Base-by-base conservation (phyloP, 1,284 basidiomycete genomes). In the Grifola frondosa region DNA sequence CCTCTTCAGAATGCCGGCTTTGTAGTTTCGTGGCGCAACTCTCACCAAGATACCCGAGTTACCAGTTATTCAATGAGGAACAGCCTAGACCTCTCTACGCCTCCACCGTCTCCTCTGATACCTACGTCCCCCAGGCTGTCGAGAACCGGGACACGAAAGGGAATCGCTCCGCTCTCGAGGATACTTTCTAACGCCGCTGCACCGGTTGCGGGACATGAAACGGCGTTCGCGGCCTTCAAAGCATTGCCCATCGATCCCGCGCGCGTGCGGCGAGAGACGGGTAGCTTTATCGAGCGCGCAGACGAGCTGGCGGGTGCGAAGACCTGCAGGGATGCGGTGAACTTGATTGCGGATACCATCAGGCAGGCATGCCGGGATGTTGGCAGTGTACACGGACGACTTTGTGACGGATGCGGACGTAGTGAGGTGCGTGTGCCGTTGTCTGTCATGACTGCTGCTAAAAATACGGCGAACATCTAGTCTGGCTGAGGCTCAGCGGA, bases 1-100 rank as follows among this genome's bases (percentile, higher is more conserved):
- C 80, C 86, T 0, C 59, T 73, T 9, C 90, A 96, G 65, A 97
- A 97, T 57, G 84, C 84, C 30, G 94, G 94, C 0, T 91, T 97
- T 60, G 64, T 82, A 4, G 64, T 97, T 39, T 75, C 75, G 16
- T 97, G 91, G 81, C 73, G 78, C 26, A 80, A 79, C 34, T 70
- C 74, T 0, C 71, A 53, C 21, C 80, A 88, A 61, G 73, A 70
- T 45, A 86, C 86, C 0, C 79, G 91, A 20, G 74, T 84, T 31
- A 84, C 84, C 25, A 92, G 88, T 45, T 95, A 95, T 65, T 92
- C 91, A 1, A 71, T 95, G 30, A 74, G 83, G 40, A 94, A 93
- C 65, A 75, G 65, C 49, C 48, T 80, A 3, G 72, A 74, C 30
- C 58, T 50, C 38, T 57, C 40, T 37, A 63, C 39, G 23, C 64